Base-by-base conservation (phyloP, 805 yeast genomes). In the Candida schatavii region DNA sequence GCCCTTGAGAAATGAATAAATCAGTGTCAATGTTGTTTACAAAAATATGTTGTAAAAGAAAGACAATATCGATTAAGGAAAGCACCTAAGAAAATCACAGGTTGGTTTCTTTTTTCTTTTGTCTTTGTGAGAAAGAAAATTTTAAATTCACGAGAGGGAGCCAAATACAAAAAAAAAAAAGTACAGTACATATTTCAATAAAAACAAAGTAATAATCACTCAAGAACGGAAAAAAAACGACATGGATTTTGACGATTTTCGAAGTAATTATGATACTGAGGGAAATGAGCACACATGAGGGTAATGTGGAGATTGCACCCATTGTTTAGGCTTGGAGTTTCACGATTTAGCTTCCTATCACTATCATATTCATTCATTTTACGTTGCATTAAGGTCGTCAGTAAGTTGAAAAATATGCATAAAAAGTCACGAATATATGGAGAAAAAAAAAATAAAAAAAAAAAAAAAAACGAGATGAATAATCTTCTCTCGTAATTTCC, bases 391-490 rank as follows among this genome's bases (percentile, higher is more conserved):
- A n/a, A n/a, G n/a, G n/a, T n/a, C n/a, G n/a, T n/a, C n/a, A n/a
- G n/a, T n/a, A n/a, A n/a, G n/a, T n/a, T n/a, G n/a, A n/a, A n/a
- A n/a, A n/a, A n/a, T n/a, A n/a, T n/a, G n/a, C n/a, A n/a, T n/a
- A n/a, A n/a, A n/a, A n/a, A n/a, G n/a, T n/a, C n/a, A n/a, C n/a
- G n/a, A n/a, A n/a, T n/a, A n/a, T n/a, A n/a, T n/a, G n/a, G n/a
- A n/a, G 7, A 14, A 32, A 33, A 21, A 33, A 21, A 33, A 19
- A 19, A 20, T 20, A 9, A 20, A 7, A 33, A 6, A 4, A 9
- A 33, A 18, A 33, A 33, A 33, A 33, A 33, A 33, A 33, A 31
- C 35, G 35, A 31, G 35, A 11, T 18, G 19, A 31, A 31, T 31
- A 31, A 31, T 31, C 35, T 31, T 31, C 35, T 31, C 35, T 31